Evolutionary conservation across 2,329 filamentous ascomycete species (phyloP).

Genomic region (Penicillium freii): DNA sequence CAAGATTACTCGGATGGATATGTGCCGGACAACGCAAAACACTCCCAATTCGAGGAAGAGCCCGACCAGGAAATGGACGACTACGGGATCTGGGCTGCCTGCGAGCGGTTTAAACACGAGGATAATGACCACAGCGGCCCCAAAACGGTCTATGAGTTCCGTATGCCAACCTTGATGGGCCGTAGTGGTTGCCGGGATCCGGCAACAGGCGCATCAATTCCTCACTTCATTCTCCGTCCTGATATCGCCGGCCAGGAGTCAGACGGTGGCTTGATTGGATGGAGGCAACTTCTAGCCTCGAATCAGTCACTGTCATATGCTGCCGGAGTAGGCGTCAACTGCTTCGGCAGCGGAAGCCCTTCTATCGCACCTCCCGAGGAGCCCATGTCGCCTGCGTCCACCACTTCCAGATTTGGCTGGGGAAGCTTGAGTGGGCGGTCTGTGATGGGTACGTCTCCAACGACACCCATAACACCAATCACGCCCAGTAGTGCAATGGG

Average conservation of each 20-base stretch:
- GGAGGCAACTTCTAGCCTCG: conserved; percentile 45
- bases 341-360: conserved; percentile 29
- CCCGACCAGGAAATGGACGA: conserved; percentile 37
- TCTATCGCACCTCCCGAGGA: conserved; percentile 30
- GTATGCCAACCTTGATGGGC: conserved; percentile 45
- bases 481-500: conserved; percentile 32
- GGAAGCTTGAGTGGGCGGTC: conserved; percentile 36
- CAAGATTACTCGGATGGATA: conserved; percentile 43
- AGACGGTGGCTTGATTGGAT: conserved; percentile 46
- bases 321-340: conserved; percentile 34
- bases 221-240: conserved; percentile 42
- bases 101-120: conserved; percentile 24
- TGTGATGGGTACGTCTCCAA: conserved; percentile 28
- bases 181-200: conserved; percentile 30
- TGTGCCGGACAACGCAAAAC: conserved; percentile 35
- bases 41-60: conserved; percentile 31
- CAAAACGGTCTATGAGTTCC: conserved; percentile 41
- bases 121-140: conserved; percentile 29
- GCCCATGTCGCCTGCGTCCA: conserved; percentile 33
- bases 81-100: conserved; percentile 30
- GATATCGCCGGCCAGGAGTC: conserved; percentile 44
- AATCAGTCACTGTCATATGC: conserved; percentile 42
- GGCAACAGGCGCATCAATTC: conserved; percentile 33
- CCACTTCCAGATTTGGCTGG: conserved; percentile 37
- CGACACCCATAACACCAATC: conserved; percentile 32